A percentile compares a stretch with the other conserved stretches of the same genome.
Evolutionary conservation across 345 rosid genomes (phyloP).

Genomic region (Raphanus sativus): DNA sequence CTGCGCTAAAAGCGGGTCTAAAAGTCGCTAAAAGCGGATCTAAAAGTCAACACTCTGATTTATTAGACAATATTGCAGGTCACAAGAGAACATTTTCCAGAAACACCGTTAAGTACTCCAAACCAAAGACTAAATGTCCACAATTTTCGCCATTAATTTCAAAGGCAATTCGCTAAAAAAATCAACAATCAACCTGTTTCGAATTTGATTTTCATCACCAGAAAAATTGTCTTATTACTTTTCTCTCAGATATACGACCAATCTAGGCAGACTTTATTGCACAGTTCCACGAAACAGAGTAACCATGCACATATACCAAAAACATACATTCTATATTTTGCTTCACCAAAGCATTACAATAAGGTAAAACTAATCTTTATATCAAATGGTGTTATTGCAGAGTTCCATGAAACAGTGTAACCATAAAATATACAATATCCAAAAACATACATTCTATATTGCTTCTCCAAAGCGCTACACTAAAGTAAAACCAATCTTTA

Average conservation of each 20-base stretch:
- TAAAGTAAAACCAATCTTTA: background rate
- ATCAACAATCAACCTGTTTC: slow-evolving; percentile 6
- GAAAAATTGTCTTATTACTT: background rate
- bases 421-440: background rate
- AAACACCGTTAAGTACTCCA: background rate
- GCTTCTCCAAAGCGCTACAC: slow-evolving; percentile 6
- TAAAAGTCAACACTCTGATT: slow-evolving; percentile 2
- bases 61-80: background rate
- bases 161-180: background rate
- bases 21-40: background rate
- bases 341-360: slow-evolving; percentile 3
- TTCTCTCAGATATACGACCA: background rate
- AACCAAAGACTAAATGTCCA: background rate
- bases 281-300: background rate
- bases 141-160: slow-evolving; percentile 4
- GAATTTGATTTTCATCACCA: background rate
- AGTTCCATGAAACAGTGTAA: background rate
- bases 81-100: slow-evolving; percentile 3
- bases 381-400: background rate
- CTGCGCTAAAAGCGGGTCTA: background rate
- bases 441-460: slow-evolving; percentile 9
- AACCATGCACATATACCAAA: background rate
- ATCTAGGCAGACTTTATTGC: background rate
- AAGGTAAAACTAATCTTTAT: background rate
- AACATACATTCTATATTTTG: slow-evolving; percentile 12